Percentiles rank a stretch among this genome's conserved stretches.
phyloP scores from a whole-genome alignment of 306 rosid species.

The Betula pendula region DNA sequence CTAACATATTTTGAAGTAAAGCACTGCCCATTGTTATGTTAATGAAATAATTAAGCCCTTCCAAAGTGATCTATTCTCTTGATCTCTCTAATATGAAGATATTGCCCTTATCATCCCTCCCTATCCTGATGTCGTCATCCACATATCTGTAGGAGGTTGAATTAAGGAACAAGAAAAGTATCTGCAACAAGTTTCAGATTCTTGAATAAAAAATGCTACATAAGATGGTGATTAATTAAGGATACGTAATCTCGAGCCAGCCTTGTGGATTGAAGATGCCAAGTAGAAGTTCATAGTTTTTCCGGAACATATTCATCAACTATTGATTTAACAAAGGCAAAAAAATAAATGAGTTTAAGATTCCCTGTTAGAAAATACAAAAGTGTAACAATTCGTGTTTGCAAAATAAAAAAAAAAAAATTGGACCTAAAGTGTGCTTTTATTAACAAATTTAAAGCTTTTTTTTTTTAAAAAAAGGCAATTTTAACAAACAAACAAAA shows the following conservation, averaged over 20 bases:
- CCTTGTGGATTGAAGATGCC: slow-evolving; percentile 90
- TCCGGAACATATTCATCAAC: slow-evolving; percentile 77
- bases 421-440: too few species aligned
- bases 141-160: slow-evolving; percentile 51
- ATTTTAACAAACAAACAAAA: too few species aligned
- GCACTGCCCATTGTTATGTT: neutral
- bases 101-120: slow-evolving; percentile 81
- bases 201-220: neutral
- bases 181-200: neutral
- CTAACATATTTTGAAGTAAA: neutral
- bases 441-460: too few species aligned
- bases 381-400: too few species aligned
- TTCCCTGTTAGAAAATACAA: neutral
- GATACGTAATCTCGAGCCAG: slow-evolving; percentile 97
- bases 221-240: slow-evolving; percentile 23
- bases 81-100: slow-evolving; percentile 69
- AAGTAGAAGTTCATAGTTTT: slow-evolving; percentile 72
- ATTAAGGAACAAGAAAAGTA: slow-evolving; percentile 36
- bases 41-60: neutral
- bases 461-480: too few species aligned
- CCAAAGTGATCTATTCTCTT: slow-evolving; percentile 29
- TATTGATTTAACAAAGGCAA: slow-evolving; percentile 28
- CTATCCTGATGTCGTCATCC: slow-evolving; percentile 75
- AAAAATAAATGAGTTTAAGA: neutral
- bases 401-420: too few species aligned